These are phyloP conservation scores for Tricholoma furcatifolium DNA, from an alignment of 768 basidiomycete species.

Conservation along the genomic window DNA sequence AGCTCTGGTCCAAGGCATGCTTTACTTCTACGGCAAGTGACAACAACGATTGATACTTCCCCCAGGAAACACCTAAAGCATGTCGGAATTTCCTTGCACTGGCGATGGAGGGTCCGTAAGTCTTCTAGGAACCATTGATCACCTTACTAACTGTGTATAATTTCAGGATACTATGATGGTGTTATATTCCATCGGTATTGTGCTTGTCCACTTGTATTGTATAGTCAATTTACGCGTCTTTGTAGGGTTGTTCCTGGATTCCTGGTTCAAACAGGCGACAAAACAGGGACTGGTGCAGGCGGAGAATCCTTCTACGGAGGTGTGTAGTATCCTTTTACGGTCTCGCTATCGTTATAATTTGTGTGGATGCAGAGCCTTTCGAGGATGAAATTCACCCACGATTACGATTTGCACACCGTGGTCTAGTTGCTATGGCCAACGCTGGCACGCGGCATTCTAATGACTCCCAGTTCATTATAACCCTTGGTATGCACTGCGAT, in stretches of 20 bases:
- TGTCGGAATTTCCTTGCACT: constrained; percentile 89
- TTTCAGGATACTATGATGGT: constrained; percentile 90
- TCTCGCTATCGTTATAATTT: background rate
- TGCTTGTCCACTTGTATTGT: background rate
- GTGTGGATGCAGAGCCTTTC: constrained; percentile 65
- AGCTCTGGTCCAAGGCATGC: constrained; percentile 88
- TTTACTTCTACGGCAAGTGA: background rate
- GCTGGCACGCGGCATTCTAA: constrained; percentile 85
- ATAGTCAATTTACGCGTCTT: background rate
- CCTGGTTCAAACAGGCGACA: constrained; percentile 93
- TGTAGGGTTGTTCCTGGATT: constrained; percentile 81
- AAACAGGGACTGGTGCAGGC: constrained; percentile 85
- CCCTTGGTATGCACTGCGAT: constrained; percentile 58
- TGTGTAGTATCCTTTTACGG: constrained; percentile 16
- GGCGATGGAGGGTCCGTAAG: constrained; percentile 80
- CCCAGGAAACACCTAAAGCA: constrained; percentile 89
- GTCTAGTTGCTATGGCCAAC: constrained; percentile 94
- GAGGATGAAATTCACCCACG: constrained; percentile 95
- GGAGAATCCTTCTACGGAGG: constrained; percentile 97
- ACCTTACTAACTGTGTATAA: background rate
- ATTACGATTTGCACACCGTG: constrained; percentile 85
- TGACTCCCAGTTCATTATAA: constrained; percentile 94
- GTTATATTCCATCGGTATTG: constrained; percentile 88
- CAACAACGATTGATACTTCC: background rate
- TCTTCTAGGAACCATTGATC: constrained; percentile 9